phyloP scores from a whole-genome alignment of 495 filamentous ascomycete species.

The Hypoxylon perforatum region DNA sequence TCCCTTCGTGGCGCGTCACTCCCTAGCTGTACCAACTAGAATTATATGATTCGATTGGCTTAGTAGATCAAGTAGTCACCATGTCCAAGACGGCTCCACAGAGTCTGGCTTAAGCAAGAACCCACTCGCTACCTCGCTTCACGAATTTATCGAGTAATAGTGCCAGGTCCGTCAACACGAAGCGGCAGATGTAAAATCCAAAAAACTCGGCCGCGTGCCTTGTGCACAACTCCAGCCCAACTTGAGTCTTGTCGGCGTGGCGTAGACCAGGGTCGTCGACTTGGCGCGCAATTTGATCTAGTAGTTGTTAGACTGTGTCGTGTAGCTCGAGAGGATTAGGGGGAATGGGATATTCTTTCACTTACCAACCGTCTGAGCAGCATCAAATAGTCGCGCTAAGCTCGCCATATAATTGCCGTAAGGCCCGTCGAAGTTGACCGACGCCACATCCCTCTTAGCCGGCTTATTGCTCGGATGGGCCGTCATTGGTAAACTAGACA shows the following conservation, averaged over 20 bases:
- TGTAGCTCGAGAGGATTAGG: neutral
- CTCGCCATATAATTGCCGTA: slow-evolving; percentile 91
- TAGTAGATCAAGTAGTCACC: neutral
- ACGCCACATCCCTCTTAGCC: slow-evolving; percentile 73
- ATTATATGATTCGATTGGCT: neutral
- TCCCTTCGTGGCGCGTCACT: slow-evolving; percentile 11
- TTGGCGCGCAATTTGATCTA: slow-evolving; percentile 96
- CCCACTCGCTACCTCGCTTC: slow-evolving; percentile 96
- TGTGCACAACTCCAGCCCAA: slow-evolving; percentile 91
- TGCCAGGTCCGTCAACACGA: slow-evolving; percentile 84
- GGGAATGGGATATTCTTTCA: slow-evolving; percentile 27
- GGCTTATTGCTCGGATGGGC: slow-evolving; percentile 67
- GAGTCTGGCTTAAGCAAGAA: slow-evolving; percentile 61
- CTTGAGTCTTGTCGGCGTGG: slow-evolving; percentile 82
- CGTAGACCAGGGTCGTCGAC: slow-evolving; percentile 92
- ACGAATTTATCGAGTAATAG: slow-evolving; percentile 96
- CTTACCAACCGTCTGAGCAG: slow-evolving; percentile 92
- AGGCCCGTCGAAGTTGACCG: slow-evolving; percentile 79
- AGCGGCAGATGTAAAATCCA: slow-evolving; percentile 94
- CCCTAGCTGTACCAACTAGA: neutral
- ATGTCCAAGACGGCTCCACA: neutral
- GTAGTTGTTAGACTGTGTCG: slow-evolving; percentile 16
- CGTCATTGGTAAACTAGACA: slow-evolving; percentile 88
- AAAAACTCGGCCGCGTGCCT: slow-evolving; percentile 98
- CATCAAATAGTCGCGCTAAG: slow-evolving; percentile 92